Conservation (phyloP, 129 eudicot species). For the Solidago caesia region DNA sequence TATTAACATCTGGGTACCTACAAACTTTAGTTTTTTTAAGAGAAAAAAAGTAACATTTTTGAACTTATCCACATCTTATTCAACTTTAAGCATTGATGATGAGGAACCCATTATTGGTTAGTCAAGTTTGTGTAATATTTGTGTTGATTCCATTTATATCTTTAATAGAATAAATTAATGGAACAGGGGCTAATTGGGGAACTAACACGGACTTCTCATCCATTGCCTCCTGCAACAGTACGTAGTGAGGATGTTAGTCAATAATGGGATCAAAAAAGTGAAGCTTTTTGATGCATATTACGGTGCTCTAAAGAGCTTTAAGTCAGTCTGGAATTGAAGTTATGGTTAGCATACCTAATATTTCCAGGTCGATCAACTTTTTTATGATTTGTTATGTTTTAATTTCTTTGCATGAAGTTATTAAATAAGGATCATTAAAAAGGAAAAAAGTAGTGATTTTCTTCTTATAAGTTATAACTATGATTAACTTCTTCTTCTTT, state of each 20-base stretch:
- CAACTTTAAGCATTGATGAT: slow-evolving; percentile 22
- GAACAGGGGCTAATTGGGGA: slow-evolving; percentile 98
- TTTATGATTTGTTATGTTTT: too few relatives aligned
- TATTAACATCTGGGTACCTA: slow-evolving; percentile 28
- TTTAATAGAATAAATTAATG: slow-evolving; percentile 41
- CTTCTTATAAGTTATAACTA: too few relatives aligned
- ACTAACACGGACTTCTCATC: slow-evolving; percentile 79
- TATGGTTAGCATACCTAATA: slow-evolving; percentile 94
- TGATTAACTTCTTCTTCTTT: too few relatives aligned
- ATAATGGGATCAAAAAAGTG: slow-evolving; percentile 80
- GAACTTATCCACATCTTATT: neutral
- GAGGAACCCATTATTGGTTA: slow-evolving; percentile 26
- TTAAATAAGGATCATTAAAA: too few relatives aligned
- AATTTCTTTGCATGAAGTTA: too few relatives aligned
- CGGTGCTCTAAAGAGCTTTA: slow-evolving; percentile 53
- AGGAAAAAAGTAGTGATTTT: too few relatives aligned
- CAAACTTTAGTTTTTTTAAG: slow-evolving; percentile 18
- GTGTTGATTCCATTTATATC: slow-evolving; percentile 30
- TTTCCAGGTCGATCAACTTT: too few relatives aligned
- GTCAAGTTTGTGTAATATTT: slow-evolving; percentile 20
- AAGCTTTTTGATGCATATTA: slow-evolving; percentile 89
- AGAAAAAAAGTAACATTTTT: slow-evolving; percentile 18
- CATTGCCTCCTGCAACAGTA: slow-evolving; percentile 49
- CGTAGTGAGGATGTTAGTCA: slow-evolving; percentile 69
- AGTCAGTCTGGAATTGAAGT: slow-evolving; percentile 74